phyloP scores from a whole-genome alignment of 2,329 filamentous ascomycete species.

The Tolypocladium inflatum region DNA sequence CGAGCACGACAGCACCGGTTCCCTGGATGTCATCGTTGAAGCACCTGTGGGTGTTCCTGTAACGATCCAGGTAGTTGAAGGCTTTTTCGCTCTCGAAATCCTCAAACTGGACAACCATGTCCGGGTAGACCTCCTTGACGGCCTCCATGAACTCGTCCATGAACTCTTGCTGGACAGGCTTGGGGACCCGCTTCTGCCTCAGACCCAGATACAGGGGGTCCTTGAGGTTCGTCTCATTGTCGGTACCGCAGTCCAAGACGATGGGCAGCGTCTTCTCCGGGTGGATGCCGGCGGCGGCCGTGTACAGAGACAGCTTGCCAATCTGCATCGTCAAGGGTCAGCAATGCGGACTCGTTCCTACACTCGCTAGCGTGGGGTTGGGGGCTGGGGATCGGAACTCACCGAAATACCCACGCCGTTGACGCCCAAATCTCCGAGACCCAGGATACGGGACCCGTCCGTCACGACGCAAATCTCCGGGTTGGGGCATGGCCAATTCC shows the following conservation, averaged over 20 bases:
- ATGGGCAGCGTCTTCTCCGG: conserved; percentile 73
- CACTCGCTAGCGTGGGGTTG: not conserved
- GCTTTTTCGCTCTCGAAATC: conserved; percentile 91
- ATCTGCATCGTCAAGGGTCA: conserved; percentile 38
- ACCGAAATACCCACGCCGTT: conserved; percentile 97
- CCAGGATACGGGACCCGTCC: conserved; percentile 86
- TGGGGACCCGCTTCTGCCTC: conserved; percentile 68
- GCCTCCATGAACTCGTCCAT: conserved; percentile 97
- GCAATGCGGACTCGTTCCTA: not conserved
- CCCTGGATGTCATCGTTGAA: conserved; percentile 99
- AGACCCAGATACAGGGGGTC: conserved; percentile 83
- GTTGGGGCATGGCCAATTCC: conserved; percentile 83
- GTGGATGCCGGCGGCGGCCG: conserved; percentile 87
- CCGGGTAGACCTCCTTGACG: conserved; percentile 60
- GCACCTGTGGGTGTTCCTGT: conserved; percentile 81
- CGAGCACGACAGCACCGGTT: conserved; percentile 89
- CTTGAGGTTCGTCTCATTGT: conserved; percentile 55
- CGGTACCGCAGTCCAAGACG: conserved; percentile 57
- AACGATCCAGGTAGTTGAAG: conserved; percentile 86
- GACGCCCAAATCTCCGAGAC: conserved; percentile 88
- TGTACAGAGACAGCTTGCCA: conserved; percentile 92
- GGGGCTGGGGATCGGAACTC: conserved; percentile 22
- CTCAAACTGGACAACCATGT: conserved; percentile 81
- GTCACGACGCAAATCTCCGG: conserved; percentile 97
- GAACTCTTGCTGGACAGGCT: conserved; percentile 77